Evolutionary conservation across 176 grass and related monocot genomes (phyloP).

Genomic region (Oryza punctata): DNA sequence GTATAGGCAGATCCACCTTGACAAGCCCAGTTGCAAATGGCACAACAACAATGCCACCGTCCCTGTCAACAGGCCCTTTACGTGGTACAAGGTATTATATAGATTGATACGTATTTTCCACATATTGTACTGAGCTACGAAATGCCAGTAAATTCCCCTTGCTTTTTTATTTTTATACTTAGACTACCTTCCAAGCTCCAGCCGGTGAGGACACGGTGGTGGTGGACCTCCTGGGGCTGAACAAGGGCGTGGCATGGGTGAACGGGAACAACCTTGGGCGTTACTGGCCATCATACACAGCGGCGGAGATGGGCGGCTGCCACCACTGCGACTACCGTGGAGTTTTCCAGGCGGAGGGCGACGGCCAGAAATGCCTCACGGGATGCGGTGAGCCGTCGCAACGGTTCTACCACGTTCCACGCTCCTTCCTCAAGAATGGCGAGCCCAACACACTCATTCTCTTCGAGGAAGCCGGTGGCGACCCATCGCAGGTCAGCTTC

Average conservation of each 20-base stretch:
- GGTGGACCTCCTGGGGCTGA: constrained; percentile 60
- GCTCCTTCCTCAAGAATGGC: constrained; percentile 61
- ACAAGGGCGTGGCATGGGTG: constrained; percentile 73
- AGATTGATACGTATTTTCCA: neutral
- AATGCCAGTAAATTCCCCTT: no score
- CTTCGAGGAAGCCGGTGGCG: constrained; percentile 84
- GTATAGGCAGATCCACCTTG: constrained; percentile 50
- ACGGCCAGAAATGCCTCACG: constrained; percentile 48
- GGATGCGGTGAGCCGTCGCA: constrained; percentile 66
- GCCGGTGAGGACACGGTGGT: constrained; percentile 55
- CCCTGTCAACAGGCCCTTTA: constrained; percentile 61
- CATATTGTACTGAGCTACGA: neutral
- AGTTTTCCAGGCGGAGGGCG: constrained; percentile 26
- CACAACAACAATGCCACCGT: constrained; percentile 25
- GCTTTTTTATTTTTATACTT: no score
- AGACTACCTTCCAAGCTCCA: constrained; percentile 48
- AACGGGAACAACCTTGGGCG: constrained; percentile 88
- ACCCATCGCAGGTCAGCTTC: constrained; percentile 37
- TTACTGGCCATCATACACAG: constrained; percentile 60
- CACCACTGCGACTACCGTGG: constrained; percentile 62
- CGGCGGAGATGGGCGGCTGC: constrained; percentile 44
- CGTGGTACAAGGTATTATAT: constrained; percentile 76
- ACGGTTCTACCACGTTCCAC: constrained; percentile 70
- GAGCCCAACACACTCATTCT: constrained; percentile 62
- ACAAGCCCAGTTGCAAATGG: constrained; percentile 35